Evolutionary conservation across 805 yeast genomes (phyloP).

Genomic region (Candida namnaoensis): DNA sequence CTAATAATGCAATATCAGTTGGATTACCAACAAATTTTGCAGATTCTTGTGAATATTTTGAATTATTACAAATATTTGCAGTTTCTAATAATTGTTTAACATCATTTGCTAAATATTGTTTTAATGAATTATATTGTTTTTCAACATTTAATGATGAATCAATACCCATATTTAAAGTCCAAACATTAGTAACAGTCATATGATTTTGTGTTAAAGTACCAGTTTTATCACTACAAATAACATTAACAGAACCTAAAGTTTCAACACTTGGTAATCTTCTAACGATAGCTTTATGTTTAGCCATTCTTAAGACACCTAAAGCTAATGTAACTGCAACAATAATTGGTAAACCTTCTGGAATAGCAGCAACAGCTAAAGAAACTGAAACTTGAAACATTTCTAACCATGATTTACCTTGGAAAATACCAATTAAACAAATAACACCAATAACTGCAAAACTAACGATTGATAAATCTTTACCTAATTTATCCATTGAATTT

Average conservation of each 20-base stretch:
- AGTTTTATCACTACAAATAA: conserved; percentile 87
- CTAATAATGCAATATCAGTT: conserved; percentile 86
- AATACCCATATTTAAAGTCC: conserved; percentile 60
- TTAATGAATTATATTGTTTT: conserved; percentile 30
- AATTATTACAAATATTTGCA: conserved; percentile 71
- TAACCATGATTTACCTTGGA: conserved; percentile 92
- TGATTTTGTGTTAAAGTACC: conserved; percentile 87
- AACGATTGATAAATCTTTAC: conserved; percentile 78
- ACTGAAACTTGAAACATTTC: conserved; percentile 98
- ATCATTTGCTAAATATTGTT: conserved; percentile 42
- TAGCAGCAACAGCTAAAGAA: conserved; percentile 96
- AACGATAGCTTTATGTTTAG: conserved; percentile 87
- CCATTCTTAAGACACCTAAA: conserved; percentile 94
- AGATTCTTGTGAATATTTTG: conserved; percentile 58
- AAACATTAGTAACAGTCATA: conserved; percentile 79
- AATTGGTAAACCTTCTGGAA: conserved; percentile 97
- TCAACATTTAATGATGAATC: conserved; percentile 32
- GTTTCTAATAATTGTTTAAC: conserved; percentile 47
- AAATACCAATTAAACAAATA: conserved; percentile 83
- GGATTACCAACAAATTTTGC: conserved; percentile 84
- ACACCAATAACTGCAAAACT: conserved; percentile 84
- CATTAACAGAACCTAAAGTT: conserved; percentile 90
- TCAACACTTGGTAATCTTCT: conserved; percentile 92
- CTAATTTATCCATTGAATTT: conserved; percentile 89
- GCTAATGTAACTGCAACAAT: conserved; percentile 97